phyloP scores from a whole-genome alignment of 1,284 basidiomycete species.

The Puccinia hordei region DNA sequence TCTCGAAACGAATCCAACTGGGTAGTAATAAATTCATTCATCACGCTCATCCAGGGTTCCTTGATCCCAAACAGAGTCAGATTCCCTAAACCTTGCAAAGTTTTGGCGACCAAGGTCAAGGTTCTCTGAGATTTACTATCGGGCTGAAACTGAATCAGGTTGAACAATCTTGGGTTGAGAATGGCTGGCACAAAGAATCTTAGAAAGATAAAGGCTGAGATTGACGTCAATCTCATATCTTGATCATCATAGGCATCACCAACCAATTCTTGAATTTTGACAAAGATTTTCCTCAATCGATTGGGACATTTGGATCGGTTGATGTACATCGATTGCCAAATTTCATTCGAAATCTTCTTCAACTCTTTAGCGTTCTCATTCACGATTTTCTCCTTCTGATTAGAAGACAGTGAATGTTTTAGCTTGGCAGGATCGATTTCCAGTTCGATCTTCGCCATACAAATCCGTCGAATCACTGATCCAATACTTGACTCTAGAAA shows the following conservation, averaged over 20 bases:
- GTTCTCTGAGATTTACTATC: slow-evolving; percentile 67
- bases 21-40: slow-evolving; percentile 61
- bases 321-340: slow-evolving; percentile 48
- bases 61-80: slow-evolving; percentile 64
- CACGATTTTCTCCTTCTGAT: slow-evolving; percentile 28
- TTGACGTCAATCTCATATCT: slow-evolving; percentile 42
- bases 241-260: slow-evolving; percentile 29
- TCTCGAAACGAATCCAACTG: slow-evolving; percentile 67
- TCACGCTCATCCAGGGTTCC: slow-evolving; percentile 58
- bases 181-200: slow-evolving; percentile 53
- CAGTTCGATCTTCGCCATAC: slow-evolving; percentile 25
- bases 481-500: slow-evolving; percentile 42
- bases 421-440: slow-evolving; percentile 48
- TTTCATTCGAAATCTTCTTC: slow-evolving; percentile 16
- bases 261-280: slow-evolving; percentile 36
- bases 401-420: not conserved
- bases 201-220: slow-evolving; percentile 52
- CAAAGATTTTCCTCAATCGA: slow-evolving; percentile 33
- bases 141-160: slow-evolving; percentile 63
- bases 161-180: slow-evolving; percentile 56
- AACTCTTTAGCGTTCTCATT: slow-evolving; percentile 30
- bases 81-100: slow-evolving; percentile 79
- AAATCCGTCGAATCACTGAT: slow-evolving; percentile 40
- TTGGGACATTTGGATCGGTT: slow-evolving; percentile 44
- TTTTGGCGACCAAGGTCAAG: slow-evolving; percentile 79